Base-by-base conservation (phyloP, 2,329 filamentous ascomycete genomes). In the Penicillium sp. region DNA sequence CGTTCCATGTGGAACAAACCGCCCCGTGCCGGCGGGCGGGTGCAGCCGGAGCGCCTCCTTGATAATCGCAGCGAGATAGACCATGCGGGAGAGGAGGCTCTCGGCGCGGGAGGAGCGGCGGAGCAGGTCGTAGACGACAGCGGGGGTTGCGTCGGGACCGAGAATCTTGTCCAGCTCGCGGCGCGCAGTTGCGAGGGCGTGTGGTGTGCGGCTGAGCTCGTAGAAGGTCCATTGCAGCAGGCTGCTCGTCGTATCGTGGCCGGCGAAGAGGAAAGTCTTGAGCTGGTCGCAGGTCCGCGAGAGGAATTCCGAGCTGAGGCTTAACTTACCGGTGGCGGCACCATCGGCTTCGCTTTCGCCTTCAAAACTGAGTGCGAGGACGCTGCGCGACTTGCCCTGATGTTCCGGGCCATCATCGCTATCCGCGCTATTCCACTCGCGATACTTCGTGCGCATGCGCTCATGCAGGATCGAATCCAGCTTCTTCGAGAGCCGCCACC, bases 1-100 rank as follows among this genome's bases (percentile, higher is more conserved):
- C 23, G 62, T 55, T 1, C 66, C 62, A 1, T 60, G 55, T 5
- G 55, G 41, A 3, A 60, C 47, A 19, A 58, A 57, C 3, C 69
- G 58, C 7, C 67, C 64, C 1, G 66, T 65, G 2, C 58, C 64
- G 3, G 61, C 69, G 54, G 84, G 79, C 0, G 84, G 82, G 65
- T 81, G 84, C 29, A 87, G 67, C 0, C 85, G 79, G 3, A 88
- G 75, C 0, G 79, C 78, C 69, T 88, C 86, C 60, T 85, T 85
- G 64, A 86, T 80, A 1, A 86, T 78, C 23, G 84, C 84, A 1
- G 76, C 76, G 1, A 84, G 85, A 68, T 85, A 86, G 0, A 78
- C 73, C 45, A 88, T 64, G 3, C 46, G 76, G 38, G 79, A 74
- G 65, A 83, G 83, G 41, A 86, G 73, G 2, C 74, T 35, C 73